A percentile compares a stretch with the other conserved stretches of the same genome.
Conservation (phyloP, 768 basidiomycete genomes). For the Tricholoma hemisulphureum region DNA sequence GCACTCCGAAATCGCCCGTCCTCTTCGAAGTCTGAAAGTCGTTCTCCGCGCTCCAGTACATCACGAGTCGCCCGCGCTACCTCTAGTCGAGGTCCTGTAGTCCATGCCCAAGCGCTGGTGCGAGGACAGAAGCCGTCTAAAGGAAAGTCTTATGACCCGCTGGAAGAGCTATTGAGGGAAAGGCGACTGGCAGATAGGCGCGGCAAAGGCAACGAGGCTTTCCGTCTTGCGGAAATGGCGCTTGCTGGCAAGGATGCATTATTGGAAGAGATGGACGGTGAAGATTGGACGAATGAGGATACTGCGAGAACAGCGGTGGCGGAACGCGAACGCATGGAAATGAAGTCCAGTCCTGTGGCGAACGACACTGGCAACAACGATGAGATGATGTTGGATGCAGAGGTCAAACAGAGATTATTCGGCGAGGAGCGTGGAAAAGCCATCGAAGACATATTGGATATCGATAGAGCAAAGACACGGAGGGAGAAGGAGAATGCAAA, state of each 20-base stretch:
- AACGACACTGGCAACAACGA: slow-evolving; percentile 17
- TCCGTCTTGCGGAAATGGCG: slow-evolving; percentile 46
- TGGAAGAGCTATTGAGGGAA: slow-evolving; percentile 55
- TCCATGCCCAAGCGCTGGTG: slow-evolving; percentile 3
- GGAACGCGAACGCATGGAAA: slow-evolving; percentile 18
- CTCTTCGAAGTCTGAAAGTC: slow-evolving; percentile 4
- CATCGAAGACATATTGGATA: slow-evolving; percentile 43
- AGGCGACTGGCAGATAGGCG: slow-evolving; percentile 40
- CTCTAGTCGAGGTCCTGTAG: slow-evolving; percentile 9
- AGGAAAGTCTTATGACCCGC: slow-evolving; percentile 40
- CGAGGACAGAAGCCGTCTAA: slow-evolving; percentile 14
- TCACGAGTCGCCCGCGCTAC: slow-evolving; percentile 11
- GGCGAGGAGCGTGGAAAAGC: slow-evolving; percentile 42
- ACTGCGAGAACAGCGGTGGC: slow-evolving; percentile 39
- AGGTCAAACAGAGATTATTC: slow-evolving; percentile 36
- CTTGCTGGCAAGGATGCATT: slow-evolving; percentile 31
- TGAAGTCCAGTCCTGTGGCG: slow-evolving; percentile 16
- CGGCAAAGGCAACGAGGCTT: slow-evolving; percentile 40
- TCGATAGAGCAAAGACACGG: slow-evolving; percentile 34
- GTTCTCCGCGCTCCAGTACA: slow-evolving; percentile 3
- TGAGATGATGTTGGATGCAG: slow-evolving; percentile 27
- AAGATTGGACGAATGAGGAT: slow-evolving; percentile 39
- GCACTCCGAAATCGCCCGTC: slow-evolving; percentile 7
- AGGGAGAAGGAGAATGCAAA: slow-evolving; percentile 24
- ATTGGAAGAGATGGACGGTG: slow-evolving; percentile 30